Conservation (phyloP, 148 eudicot genomes). For the Rhododendron henanense region DNA sequence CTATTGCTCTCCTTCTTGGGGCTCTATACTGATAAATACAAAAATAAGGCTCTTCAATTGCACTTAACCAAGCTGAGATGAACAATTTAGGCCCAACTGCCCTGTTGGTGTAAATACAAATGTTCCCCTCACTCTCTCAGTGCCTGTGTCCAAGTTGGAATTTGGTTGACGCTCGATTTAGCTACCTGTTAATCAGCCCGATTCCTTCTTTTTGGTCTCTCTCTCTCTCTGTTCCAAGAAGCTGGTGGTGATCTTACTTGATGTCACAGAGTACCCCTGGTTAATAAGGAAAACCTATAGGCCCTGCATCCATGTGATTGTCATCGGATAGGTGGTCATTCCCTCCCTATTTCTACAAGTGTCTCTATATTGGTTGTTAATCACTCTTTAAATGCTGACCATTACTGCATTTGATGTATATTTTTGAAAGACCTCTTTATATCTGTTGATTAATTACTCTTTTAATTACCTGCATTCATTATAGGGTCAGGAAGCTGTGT, state of each 20-base stretch:
- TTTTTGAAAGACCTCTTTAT: neutral
- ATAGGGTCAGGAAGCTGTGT: slow-evolving; percentile 39
- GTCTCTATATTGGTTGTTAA: neutral
- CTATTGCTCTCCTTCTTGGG: neutral
- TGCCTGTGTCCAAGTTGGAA: neutral
- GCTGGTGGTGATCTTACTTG: neutral
- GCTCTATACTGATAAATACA: neutral
- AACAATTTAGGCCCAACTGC: neutral
- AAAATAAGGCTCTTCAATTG: neutral
- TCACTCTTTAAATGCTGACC: neutral
- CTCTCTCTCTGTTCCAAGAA: neutral
- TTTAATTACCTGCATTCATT: slow-evolving; percentile 4
- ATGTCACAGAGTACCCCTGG: neutral
- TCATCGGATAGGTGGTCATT: neutral
- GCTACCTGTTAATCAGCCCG: neutral
- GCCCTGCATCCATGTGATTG: neutral
- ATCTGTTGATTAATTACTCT: neutral
- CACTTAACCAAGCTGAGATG: neutral
- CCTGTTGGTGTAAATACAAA: neutral
- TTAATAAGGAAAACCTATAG: neutral
- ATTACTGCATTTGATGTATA: slow-evolving; percentile 18
- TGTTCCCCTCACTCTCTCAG: neutral
- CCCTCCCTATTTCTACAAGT: neutral
- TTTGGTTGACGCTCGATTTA: neutral
- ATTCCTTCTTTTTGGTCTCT: neutral